These are phyloP conservation scores for Hirschioporus abietinus DNA, from an alignment of 768 basidiomycete species.

Conservation along the genomic window DNA sequence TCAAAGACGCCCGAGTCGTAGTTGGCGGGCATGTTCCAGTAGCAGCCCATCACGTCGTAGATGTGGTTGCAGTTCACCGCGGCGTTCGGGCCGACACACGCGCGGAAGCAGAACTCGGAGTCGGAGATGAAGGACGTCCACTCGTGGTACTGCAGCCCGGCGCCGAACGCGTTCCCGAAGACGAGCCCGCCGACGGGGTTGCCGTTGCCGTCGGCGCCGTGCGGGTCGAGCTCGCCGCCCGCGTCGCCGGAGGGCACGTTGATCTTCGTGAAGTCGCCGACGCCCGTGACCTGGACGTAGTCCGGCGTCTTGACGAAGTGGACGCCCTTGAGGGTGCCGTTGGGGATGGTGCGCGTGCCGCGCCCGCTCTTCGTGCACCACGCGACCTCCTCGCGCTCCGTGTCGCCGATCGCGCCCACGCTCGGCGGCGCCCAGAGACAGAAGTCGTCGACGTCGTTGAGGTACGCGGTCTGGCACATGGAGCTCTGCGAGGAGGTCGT, in stretches of 20 bases:
- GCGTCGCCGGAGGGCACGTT: slow-evolving; percentile 32
- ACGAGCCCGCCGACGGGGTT: slow-evolving; percentile 34
- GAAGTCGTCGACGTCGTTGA: slow-evolving; percentile 23
- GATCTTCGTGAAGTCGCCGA: slow-evolving; percentile 35
- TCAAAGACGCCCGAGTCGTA: slow-evolving; percentile 33
- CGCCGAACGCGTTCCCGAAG: slow-evolving; percentile 34
- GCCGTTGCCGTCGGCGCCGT: slow-evolving; percentile 36
- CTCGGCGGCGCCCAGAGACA: slow-evolving; percentile 18
- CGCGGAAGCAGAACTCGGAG: slow-evolving; percentile 39
- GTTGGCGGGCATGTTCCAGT: slow-evolving; percentile 28
- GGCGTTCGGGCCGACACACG: slow-evolving; percentile 28
- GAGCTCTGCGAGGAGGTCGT: slow-evolving; percentile 25
- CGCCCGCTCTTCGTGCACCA: slow-evolving; percentile 33
- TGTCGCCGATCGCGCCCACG: slow-evolving; percentile 22
- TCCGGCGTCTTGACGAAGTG: slow-evolving; percentile 41
- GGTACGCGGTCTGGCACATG: slow-evolving; percentile 28
- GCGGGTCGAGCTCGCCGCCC: slow-evolving; percentile 41
- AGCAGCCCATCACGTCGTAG: slow-evolving; percentile 32
- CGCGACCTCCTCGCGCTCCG: slow-evolving; percentile 27
- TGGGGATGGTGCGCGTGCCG: slow-evolving; percentile 36
- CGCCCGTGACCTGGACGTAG: slow-evolving; percentile 35
- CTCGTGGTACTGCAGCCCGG: slow-evolving; percentile 34
- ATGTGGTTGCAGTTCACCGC: slow-evolving; percentile 35
- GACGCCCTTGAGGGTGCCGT: slow-evolving; percentile 33
- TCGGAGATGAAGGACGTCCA: slow-evolving; percentile 41